Evolutionary conservation across 1,139 yeast genomes (phyloP), one percentile per base, ranked within the genome.

Genomic region (Geotrichum australiense): DNA sequence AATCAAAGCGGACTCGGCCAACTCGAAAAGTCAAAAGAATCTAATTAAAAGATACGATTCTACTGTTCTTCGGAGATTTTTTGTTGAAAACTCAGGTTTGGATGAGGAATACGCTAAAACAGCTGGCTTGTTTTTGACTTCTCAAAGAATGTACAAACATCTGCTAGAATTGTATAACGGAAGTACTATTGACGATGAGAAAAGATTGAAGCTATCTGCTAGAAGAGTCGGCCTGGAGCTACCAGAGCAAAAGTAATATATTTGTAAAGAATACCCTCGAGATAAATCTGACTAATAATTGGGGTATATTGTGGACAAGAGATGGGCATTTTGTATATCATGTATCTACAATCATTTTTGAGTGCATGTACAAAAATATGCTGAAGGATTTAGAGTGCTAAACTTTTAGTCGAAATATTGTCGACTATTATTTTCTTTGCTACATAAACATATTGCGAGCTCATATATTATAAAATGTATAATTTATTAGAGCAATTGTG

Each of bases 121-220:
- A 52, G 68, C 78, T 10, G 58, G 69, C 18, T 63, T 64, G 2
- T 89, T 78, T 55, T 66, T 89, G 44, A 68, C 69, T 37, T 76
- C 81, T 49, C 97, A 89, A 61, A 70, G 94, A 50, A 76, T 71
- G 8, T 89, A 86, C 63, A 78, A 76, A 47, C 91, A 81, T 50
- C 70, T 91, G 43, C 68, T 89, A 40, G 93, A 83, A 50, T 72
- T 94, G 52, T 89, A 89, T 62, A 86, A 89, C 56, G 94, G 94
- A 1, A 70, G 83, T 49, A 74, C 75, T 30, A 74, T 82, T 78
- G 73, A 77, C 24, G 94, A 83, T 54, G 76, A 74, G 45, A 96
- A 89, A 48, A 78, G 81, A 46, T 79, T 89, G 20, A 69, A 78
- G 53, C 75, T 74, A 55, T 80, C 94, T 3, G 98, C 97, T 4